Conservation (phyloP, 2,329 filamentous ascomycete genomes). For the Penicillium decumbens region DNA sequence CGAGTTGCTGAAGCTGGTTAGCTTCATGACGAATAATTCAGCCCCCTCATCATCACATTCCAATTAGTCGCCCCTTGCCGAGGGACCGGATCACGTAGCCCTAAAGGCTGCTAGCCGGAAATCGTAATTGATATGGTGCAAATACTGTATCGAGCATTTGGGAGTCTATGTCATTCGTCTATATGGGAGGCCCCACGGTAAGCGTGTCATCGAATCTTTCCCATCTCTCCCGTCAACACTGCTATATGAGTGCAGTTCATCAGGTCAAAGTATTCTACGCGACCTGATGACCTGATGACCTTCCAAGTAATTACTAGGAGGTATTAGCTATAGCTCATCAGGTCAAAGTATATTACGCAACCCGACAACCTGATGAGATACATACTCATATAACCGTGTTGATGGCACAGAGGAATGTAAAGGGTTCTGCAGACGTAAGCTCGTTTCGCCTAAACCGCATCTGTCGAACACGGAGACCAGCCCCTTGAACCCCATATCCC, state of each 20-base stretch:
- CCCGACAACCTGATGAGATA: too few relatives aligned
- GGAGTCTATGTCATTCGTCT: neutral
- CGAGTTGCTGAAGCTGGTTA: neutral
- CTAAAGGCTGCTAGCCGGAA: neutral
- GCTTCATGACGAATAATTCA: constrained; percentile 5
- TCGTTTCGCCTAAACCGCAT: neutral
- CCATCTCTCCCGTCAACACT: neutral
- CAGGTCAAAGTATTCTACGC: too few relatives aligned
- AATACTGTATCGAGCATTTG: too few relatives aligned
- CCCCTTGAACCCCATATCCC: neutral
- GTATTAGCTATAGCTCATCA: too few relatives aligned
- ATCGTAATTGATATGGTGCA: too few relatives aligned
- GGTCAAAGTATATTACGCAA: too few relatives aligned
- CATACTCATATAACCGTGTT: neutral
- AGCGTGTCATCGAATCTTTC: neutral
- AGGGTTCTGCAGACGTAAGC: neutral
- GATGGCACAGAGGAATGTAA: neutral
- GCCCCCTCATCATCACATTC: constrained; percentile 13
- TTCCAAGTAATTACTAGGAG: too few relatives aligned
- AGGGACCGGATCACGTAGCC: neutral
- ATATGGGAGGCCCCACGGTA: neutral
- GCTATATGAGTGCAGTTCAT: too few relatives aligned
- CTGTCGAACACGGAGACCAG: neutral
- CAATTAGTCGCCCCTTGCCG: constrained; percentile 8
- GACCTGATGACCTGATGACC: too few relatives aligned